Evolutionary conservation across 108 stramenopile species (phyloP).

Genomic region (Aurantiochytrium sp.): DNA sequence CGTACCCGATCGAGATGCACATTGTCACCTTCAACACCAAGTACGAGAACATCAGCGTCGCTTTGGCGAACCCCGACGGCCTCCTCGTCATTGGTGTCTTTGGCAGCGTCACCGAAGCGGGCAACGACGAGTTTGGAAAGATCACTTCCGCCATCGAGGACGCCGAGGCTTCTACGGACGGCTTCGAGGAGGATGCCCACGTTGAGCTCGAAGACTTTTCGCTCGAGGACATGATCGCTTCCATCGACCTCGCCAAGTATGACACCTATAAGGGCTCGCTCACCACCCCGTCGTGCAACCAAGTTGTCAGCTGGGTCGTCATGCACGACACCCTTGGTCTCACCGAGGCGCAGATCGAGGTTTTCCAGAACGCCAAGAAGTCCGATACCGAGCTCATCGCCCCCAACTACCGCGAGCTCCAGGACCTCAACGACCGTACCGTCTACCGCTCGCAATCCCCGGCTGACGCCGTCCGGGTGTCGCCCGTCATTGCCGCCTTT

Average conservation of each 20-base stretch:
- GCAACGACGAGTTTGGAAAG: background rate
- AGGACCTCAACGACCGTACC: background rate
- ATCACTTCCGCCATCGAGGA: background rate
- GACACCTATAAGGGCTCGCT: background rate
- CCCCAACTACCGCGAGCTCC: conserved; percentile 9
- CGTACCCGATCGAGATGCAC: background rate
- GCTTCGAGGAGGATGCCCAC: background rate
- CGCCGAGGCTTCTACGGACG: background rate
- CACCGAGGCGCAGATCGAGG: background rate
- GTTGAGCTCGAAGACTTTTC: background rate
- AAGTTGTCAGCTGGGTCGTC: background rate
- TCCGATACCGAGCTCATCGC: background rate
- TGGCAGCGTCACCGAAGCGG: background rate
- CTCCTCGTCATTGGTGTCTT: conserved; percentile 13
- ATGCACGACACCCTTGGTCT: background rate
- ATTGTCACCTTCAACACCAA: conserved; percentile 13
- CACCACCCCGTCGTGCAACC: conserved; percentile 7
- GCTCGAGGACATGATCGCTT: background rate
- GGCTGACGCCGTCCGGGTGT: too few relatives aligned
- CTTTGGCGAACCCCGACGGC: background rate
- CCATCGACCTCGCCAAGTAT: background rate
- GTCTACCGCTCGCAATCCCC: background rate
- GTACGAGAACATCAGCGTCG: background rate
- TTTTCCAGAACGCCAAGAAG: background rate
- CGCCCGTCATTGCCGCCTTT: too few relatives aligned